These are phyloP conservation scores for Dinochytrium kinnereticum DNA, from an alignment of 371 early-diverging fungal species.

Conservation along the genomic window DNA sequence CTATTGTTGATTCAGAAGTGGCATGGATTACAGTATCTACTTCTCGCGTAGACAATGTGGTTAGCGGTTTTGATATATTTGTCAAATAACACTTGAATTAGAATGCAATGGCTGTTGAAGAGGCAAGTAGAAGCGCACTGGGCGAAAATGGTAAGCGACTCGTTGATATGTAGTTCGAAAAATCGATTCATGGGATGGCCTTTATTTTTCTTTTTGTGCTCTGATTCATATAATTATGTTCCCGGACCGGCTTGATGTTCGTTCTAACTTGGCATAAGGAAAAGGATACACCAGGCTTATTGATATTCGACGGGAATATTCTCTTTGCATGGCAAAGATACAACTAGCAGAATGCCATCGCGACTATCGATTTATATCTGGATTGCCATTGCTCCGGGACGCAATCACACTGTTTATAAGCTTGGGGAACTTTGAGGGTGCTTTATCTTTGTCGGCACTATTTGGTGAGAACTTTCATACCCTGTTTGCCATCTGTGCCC, in stretches of 20 bases:
- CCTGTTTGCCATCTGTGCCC: slow-evolving; percentile 43
- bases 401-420: slow-evolving; percentile 48
- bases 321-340: slow-evolving; percentile 52
- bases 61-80: no score
- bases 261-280: no score
- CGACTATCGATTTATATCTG: slow-evolving; percentile 34
- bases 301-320: slow-evolving; percentile 55
- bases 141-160: no score
- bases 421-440: slow-evolving; percentile 53
- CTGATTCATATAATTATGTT: no score
- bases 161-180: no score
- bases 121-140: no score
- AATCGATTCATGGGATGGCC: no score
- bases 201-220: no score
- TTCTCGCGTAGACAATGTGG: no score
- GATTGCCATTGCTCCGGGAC: slow-evolving; percentile 48
- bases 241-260: no score
- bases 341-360: slow-evolving; percentile 42
- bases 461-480: slow-evolving; percentile 44
- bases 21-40: slow-evolving; percentile 56
- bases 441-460: slow-evolving; percentile 45
- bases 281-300: slow-evolving; percentile 14
- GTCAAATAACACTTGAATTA: no score
- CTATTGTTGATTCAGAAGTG: slow-evolving; percentile 46
- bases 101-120: no score